phyloP scores from a whole-genome alignment of 305 asterid species.

The Ruellia speciosa region DNA sequence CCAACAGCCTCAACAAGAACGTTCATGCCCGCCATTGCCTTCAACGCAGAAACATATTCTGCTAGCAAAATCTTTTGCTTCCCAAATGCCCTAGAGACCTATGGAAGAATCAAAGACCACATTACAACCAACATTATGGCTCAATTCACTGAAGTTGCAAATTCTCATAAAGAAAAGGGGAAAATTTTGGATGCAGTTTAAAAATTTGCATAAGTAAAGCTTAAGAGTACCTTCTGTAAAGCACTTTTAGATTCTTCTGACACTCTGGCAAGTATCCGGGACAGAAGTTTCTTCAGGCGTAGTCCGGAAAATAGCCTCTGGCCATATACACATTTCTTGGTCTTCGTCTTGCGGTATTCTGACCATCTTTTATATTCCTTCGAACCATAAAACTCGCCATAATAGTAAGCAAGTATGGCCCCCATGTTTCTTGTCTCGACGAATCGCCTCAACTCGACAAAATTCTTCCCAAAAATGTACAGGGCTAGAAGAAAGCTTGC shows the following conservation, averaged over 20 bases:
- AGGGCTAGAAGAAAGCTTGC: constrained; percentile 45
- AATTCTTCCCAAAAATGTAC: constrained; percentile 53
- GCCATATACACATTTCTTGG: constrained; percentile 39
- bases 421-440: constrained; percentile 42
- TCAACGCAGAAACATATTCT: constrained; percentile 44
- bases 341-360: constrained; percentile 38
- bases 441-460: constrained; percentile 37
- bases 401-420: constrained; percentile 42
- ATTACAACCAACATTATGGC: too few species aligned
- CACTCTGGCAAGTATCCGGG: constrained; percentile 34
- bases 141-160: too few species aligned
- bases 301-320: constrained; percentile 48
- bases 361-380: constrained; percentile 54
- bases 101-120: too few species aligned
- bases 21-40: constrained; percentile 42
- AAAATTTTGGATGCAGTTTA: too few species aligned
- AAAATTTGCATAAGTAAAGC: too few species aligned
- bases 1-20: constrained; percentile 52
- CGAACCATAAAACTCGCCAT: constrained; percentile 46
- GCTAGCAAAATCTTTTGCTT: constrained; percentile 43
- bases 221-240: constrained; percentile 30
- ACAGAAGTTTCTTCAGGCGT: constrained; percentile 49
- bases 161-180: too few species aligned
- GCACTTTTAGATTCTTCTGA: constrained; percentile 36
- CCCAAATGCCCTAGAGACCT: constrained; percentile 37